A percentile compares a stretch with the other conserved stretches of the same genome.
phyloP scores from a whole-genome alignment of 495 filamentous ascomycete species.

The Thozetella sp. region DNA sequence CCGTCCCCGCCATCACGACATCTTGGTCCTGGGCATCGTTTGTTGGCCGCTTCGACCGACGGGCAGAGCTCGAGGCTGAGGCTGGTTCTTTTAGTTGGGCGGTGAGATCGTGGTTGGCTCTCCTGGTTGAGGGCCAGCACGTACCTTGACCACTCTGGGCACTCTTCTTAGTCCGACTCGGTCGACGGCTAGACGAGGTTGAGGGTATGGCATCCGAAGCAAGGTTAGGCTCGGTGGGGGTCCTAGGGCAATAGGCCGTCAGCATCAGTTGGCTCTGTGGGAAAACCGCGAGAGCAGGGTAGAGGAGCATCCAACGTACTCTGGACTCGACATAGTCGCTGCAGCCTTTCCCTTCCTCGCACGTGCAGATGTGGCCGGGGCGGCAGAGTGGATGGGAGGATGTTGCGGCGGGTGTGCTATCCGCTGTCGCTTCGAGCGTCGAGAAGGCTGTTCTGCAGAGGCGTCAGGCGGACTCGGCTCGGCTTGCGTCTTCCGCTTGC shows the following conservation, averaged over 20 bases:
- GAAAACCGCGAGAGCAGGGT: background rate
- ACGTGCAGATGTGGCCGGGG: conserved; percentile 47
- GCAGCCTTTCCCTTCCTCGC: conserved; percentile 65
- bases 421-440: conserved; percentile 56
- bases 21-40: conserved; percentile 55
- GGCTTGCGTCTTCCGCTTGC: conserved; percentile 39
- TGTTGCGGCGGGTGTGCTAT: conserved; percentile 30
- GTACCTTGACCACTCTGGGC: conserved; percentile 37
- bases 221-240: conserved; percentile 33
- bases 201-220: conserved; percentile 33
- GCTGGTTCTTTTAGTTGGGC: conserved; percentile 13
- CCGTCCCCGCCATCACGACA: conserved; percentile 56
- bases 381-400: conserved; percentile 17
- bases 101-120: conserved; percentile 14
- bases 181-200: conserved; percentile 65
- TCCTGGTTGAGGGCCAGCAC: conserved; percentile 7
- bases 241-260: conserved; percentile 17
- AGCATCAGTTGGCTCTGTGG: conserved; percentile 6
- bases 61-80: conserved; percentile 36
- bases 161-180: conserved; percentile 64
- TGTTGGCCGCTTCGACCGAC: conserved; percentile 53
- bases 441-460: conserved; percentile 29
- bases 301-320: conserved; percentile 50
- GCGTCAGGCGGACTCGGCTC: conserved; percentile 28
- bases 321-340: conserved; percentile 80